Conservation (phyloP, 2,329 filamentous ascomycete genomes). For the Fusarium cyanostomum region DNA sequence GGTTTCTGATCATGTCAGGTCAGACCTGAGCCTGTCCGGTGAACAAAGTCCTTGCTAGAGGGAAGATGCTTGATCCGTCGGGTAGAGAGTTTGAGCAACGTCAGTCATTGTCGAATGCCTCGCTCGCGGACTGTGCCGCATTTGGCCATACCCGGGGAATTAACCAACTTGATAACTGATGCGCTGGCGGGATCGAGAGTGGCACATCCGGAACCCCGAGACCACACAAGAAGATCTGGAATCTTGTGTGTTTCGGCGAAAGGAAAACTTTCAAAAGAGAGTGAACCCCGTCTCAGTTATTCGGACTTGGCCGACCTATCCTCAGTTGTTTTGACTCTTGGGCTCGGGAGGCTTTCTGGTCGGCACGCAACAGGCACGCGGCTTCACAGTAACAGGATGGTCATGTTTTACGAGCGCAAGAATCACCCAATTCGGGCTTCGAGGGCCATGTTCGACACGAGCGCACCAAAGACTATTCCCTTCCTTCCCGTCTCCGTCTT, state of each 20-base stretch:
- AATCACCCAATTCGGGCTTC: conserved; percentile 35
- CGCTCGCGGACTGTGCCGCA: background rate
- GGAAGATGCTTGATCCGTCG: background rate
- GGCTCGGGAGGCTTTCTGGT: background rate
- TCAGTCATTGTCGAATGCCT: background rate
- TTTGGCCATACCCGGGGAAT: background rate
- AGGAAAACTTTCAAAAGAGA: background rate
- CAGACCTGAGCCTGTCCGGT: background rate
- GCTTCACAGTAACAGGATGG: background rate
- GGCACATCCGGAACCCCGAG: background rate
- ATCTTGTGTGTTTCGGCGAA: background rate
- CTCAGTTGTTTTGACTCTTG: background rate
- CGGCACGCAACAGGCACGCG: conserved; percentile 6
- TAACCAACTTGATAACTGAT: background rate
- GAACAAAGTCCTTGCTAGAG: conserved; percentile 1
- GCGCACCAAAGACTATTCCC: too few species aligned
- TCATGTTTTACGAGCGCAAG: conserved; percentile 37
- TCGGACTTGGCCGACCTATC: background rate
- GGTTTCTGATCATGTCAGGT: background rate
- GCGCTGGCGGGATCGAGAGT: background rate
- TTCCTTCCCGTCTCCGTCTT: background rate
- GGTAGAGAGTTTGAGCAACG: background rate
- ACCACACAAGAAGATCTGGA: background rate
- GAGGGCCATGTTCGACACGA: conserved; percentile 25
- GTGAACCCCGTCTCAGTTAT: background rate